Evolutionary conservation across 208 protist genomes (phyloP), one percentile per base, ranked within the genome.

Genomic region (Wallacemonas sp.): DNA sequence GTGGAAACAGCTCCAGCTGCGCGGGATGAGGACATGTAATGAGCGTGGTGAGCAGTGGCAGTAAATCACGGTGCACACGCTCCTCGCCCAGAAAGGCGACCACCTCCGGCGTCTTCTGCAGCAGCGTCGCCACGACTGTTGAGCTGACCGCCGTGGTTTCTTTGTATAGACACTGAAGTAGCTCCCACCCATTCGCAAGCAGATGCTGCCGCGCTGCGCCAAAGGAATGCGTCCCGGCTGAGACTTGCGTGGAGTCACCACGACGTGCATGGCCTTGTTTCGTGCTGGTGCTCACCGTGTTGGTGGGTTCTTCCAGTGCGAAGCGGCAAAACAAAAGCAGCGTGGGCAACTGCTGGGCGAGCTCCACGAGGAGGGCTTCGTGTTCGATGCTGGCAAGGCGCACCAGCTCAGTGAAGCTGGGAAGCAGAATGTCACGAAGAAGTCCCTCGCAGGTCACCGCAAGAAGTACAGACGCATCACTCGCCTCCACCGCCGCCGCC

Each of bases 41-140:
- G 24, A 73, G 55, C 4, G 88, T 91, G 6, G 84, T 94, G 21
- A 90, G 75, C 24, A 91, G 75, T 14, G 84, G 88, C 21, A 94
- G 76, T 2, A 94, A 68, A 21, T 91, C 80, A n/a, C 88, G 70
- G 39, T 69, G 47, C 5, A 77, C 69, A 6, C 80, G 70, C 39
- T 80, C 73, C 19, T 90, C 81, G n/a, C 88, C 88, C 30, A 94
- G 72, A 44, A 94, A 91, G 30, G 67, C 51, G 6, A 79, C 82
- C 1, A 90, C 79, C 6, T 62, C 55, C 12, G 60, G 36, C 2
- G 70, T 77, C 39, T 73, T 68, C 26, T 47, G 70, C 26, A 90
- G 64, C 30, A 82, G 42, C 27, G 75, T 70, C 14, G 70, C 70
- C 2, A 66, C 75, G n/a, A 91, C 84, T 3, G 62, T 38, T 1